phyloP scores from a whole-genome alignment of 495 filamentous ascomycete genomes.

The Hypoxylon fuscum region DNA sequence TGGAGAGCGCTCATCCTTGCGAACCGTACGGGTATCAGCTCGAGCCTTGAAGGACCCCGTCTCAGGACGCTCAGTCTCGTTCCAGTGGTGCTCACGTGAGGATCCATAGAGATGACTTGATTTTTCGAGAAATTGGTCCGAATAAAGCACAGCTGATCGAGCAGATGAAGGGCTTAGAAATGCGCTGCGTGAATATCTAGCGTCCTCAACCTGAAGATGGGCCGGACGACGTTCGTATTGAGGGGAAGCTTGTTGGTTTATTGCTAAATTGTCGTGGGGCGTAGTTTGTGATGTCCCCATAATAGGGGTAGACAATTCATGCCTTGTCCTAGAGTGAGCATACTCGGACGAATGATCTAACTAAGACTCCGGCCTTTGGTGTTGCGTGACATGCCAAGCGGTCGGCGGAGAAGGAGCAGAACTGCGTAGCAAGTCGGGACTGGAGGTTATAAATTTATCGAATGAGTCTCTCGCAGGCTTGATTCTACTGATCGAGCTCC shows the following conservation, averaged over 20 bases:
- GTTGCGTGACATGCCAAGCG: slow-evolving; percentile 34
- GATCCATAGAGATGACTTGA: background rate
- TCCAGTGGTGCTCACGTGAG: background rate
- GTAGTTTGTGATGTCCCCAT: background rate
- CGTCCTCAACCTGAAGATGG: slow-evolving; percentile 13
- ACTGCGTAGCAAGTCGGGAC: slow-evolving; percentile 18
- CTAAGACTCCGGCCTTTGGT: slow-evolving; percentile 33
- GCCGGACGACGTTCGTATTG: background rate
- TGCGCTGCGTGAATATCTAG: background rate
- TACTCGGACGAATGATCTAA: slow-evolving; percentile 17
- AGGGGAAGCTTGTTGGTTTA: slow-evolving; percentile 3
- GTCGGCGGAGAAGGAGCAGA: slow-evolving; percentile 34
- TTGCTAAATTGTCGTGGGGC: background rate
- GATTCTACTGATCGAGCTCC: background rate
- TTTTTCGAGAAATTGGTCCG: slow-evolving; percentile 3
- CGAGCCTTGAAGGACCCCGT: background rate
- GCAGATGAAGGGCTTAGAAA: slow-evolving; percentile 18
- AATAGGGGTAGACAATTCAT: background rate
- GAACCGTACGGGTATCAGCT: background rate
- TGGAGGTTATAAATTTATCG: slow-evolving; percentile 4
- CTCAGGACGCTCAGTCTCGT: background rate
- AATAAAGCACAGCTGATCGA: slow-evolving; percentile 5
- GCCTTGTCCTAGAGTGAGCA: slow-evolving; percentile 7
- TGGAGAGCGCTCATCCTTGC: background rate
- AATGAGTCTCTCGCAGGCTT: background rate